A percentile compares a stretch with the other conserved stretches of the same genome.
phyloP scores from a whole-genome alignment of 2,329 filamentous ascomycete genomes.

The Pseudogymnoascus verrucosus region DNA sequence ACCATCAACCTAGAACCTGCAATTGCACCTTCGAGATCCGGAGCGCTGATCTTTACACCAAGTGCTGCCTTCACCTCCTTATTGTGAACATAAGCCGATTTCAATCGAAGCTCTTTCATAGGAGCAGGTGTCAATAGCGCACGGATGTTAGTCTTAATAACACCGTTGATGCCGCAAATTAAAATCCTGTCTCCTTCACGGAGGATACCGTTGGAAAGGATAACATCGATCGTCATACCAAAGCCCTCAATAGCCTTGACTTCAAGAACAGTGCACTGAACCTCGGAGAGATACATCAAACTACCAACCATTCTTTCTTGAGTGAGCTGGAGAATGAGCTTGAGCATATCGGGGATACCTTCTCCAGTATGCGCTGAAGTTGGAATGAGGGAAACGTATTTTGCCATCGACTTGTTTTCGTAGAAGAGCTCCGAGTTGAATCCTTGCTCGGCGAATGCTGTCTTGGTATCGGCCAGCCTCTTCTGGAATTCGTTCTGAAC shows the following conservation, averaged over 20 bases:
- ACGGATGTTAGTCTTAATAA: constrained; percentile 90
- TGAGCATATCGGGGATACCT: constrained; percentile 97
- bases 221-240: constrained; percentile 96
- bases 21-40: constrained; percentile 91
- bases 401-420: constrained; percentile 96
- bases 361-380: constrained; percentile 98
- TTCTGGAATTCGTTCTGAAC: constrained; percentile 93
- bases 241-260: constrained; percentile 99
- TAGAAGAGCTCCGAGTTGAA: constrained; percentile 97
- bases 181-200: constrained; percentile 92
- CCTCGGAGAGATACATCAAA: constrained; percentile 96
- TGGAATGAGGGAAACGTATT: constrained; percentile 88
- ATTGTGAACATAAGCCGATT: constrained; percentile 96
- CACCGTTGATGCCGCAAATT: constrained; percentile 91
- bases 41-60: constrained; percentile 97
- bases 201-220: constrained; percentile 91
- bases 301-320: constrained; percentile 96
- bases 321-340: constrained; percentile 83
- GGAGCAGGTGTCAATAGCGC: constrained; percentile 88
- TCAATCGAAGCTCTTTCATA: constrained; percentile 88
- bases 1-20: constrained; percentile 92
- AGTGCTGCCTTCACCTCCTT: constrained; percentile 98
- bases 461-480: constrained; percentile 81
- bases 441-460: constrained; percentile 90
- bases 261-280: constrained; percentile 95